phyloP scores from a whole-genome alignment of 257 asterid species.

The Solanum peruvianum region DNA sequence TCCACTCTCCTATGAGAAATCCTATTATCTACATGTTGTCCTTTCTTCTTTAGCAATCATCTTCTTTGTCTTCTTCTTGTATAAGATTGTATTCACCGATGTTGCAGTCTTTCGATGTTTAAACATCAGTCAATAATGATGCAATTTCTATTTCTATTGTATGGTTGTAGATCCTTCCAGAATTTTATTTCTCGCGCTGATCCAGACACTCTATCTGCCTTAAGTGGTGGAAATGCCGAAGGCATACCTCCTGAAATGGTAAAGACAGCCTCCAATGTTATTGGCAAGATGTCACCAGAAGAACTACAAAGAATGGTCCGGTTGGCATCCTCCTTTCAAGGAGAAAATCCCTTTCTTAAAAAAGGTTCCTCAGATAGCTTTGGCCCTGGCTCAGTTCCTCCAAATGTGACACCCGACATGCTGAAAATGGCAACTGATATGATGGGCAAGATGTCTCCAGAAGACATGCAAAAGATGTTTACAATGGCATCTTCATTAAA shows the following conservation, averaged over 20 bases:
- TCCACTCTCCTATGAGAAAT: not conserved
- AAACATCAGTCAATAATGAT: not conserved
- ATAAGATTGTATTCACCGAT: not conserved
- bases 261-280: conserved; percentile 58
- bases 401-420: conserved; percentile 66
- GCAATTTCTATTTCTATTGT: conserved; percentile 1
- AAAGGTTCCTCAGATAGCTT: conserved; percentile 24
- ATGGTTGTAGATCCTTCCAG: conserved; percentile 63
- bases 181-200: conserved; percentile 62
- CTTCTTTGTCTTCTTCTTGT: not conserved
- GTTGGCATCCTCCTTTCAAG: conserved; percentile 74
- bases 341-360: conserved; percentile 31
- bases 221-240: conserved; percentile 63
- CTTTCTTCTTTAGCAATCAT: not conserved
- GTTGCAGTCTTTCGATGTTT: not conserved
- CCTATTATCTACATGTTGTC: not conserved
- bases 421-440: conserved; percentile 79
- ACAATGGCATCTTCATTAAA: conserved; percentile 63
- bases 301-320: conserved; percentile 75
- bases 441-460: conserved; percentile 89
- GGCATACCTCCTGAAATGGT: conserved; percentile 84
- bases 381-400: conserved; percentile 36
- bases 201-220: conserved; percentile 66
- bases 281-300: conserved; percentile 83
- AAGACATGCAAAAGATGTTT: conserved; percentile 63